Base-by-base conservation (phyloP, 1,284 basidiomycete species). In the Leccinum ambiguum region DNA sequence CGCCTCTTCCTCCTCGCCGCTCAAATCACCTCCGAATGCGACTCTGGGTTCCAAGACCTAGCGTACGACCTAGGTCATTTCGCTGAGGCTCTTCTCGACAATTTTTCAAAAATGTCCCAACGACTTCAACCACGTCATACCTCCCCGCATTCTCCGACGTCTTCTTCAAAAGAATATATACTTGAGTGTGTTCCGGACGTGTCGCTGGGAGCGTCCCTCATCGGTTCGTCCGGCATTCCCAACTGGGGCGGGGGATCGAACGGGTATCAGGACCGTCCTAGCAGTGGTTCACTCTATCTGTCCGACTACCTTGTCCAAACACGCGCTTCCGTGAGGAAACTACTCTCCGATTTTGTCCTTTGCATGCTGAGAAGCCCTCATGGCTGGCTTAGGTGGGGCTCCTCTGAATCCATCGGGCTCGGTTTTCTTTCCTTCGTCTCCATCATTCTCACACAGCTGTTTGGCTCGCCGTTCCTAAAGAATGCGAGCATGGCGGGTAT, bases 201-300 rank as follows among this genome's bases (percentile, higher is more conserved):
- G 26, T 30, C 26, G 26, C 26, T 30, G 26, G 92, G 93, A 3
- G 86, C 88, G 0, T 88, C 86, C 1, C 84, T 94, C 43, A 82
- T 94, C 64, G 90, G 92, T 36, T 78, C 81, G 2, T 90, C 88
- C 8, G 93, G 93, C 1, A 86, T 91, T 39, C 82, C 84, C 8
- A 88, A 93, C 76, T 96, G 93, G 91, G 93, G 89, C 23, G 93
- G 93, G 59, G 92, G 92, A 8, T 86, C 88, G 7, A 91, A 92
- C 68, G 82, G 83, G 65, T 94, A 92, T 74, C 76, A 81, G 61
- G 67, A 71, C 1, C 81, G 86, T 16, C 90, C 90, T 1, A 78
- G 79, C 3, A 84, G 81, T 10, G 90, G 90, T 0, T 82, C 88
- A 21, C 2, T 21, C 21, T 21, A 2, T 18, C 2, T 94, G 39